phyloP scores from a whole-genome alignment of 176 grass and related monocot genomes.

The Triticum timopheevii region DNA sequence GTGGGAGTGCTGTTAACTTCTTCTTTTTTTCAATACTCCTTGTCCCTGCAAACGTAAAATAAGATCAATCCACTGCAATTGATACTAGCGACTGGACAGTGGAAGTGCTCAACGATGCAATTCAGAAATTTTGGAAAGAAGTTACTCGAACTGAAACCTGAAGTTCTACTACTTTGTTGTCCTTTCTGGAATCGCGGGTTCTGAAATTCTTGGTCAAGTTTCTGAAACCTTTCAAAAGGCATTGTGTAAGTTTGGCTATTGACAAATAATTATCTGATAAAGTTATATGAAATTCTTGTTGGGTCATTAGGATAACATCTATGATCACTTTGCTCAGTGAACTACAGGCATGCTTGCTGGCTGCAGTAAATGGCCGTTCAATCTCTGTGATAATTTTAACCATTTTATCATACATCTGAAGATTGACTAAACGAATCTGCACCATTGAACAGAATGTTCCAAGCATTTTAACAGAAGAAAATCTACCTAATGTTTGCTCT shows the following conservation, averaged over 20 bases:
- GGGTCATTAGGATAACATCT: neutral
- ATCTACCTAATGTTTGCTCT: neutral
- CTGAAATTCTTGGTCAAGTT: neutral
- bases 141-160: conserved; percentile 14
- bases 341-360: neutral
- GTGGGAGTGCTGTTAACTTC: neutral
- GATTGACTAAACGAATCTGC: neutral
- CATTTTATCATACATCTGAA: neutral
- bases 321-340: neutral
- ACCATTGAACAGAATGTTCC: neutral
- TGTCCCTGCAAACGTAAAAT: neutral
- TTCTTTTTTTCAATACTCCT: neutral
- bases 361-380: neutral
- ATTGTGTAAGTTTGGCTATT: neutral
- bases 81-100: neutral
- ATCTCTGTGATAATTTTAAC: neutral
- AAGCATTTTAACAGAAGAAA: neutral
- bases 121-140: conserved; percentile 5
- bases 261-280: neutral
- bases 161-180: neutral
- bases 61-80: neutral
- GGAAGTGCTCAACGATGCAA: neutral
- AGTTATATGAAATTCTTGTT: neutral
- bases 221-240: neutral
- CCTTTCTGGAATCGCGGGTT: neutral